Percentiles rank a stretch among this genome's conserved stretches.
Evolutionary conservation across 306 rosid species (phyloP).

Genomic region (Aeschynomene evenia): DNA sequence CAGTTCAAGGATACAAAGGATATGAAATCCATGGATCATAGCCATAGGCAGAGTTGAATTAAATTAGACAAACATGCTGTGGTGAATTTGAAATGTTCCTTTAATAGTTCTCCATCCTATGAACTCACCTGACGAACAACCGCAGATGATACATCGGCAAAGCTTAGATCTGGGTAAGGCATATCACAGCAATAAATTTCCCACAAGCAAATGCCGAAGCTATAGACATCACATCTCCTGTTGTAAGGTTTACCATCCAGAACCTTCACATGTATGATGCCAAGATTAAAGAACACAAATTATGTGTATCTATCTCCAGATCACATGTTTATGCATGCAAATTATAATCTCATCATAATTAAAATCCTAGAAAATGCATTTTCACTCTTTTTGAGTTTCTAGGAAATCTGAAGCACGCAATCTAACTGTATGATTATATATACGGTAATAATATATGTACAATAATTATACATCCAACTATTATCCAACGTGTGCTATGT

Average conservation of each 20-base stretch:
- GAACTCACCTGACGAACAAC: slow-evolving; percentile 67
- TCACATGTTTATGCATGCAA: not conserved
- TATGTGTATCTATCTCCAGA: not conserved
- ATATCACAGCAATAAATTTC: slow-evolving; percentile 88
- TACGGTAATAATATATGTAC: too few species aligned
- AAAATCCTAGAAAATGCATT: not conserved
- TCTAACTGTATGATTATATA: not conserved
- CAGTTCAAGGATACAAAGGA: slow-evolving; percentile 19
- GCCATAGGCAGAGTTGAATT: not conserved
- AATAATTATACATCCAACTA: too few species aligned
- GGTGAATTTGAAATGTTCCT: not conserved
- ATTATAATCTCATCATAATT: not conserved
- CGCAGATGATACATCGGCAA: slow-evolving; percentile 70
- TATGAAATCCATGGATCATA: not conserved
- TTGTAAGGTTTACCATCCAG: slow-evolving; percentile 91
- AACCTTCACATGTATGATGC: slow-evolving; percentile 51
- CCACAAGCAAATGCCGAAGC: slow-evolving; percentile 94
- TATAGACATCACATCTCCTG: slow-evolving; percentile 84
- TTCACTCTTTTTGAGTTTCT: too few species aligned
- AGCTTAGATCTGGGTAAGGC: slow-evolving; percentile 82
- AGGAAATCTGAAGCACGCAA: too few species aligned
- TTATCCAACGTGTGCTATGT: too few species aligned
- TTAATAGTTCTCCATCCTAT: not conserved
- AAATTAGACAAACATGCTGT: not conserved
- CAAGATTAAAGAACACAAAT: slow-evolving; percentile 11